Evolutionary conservation across 2,329 filamentous ascomycete genomes (phyloP), one percentile per base, ranked within the genome.

Genomic region (Curvularia sp.): DNA sequence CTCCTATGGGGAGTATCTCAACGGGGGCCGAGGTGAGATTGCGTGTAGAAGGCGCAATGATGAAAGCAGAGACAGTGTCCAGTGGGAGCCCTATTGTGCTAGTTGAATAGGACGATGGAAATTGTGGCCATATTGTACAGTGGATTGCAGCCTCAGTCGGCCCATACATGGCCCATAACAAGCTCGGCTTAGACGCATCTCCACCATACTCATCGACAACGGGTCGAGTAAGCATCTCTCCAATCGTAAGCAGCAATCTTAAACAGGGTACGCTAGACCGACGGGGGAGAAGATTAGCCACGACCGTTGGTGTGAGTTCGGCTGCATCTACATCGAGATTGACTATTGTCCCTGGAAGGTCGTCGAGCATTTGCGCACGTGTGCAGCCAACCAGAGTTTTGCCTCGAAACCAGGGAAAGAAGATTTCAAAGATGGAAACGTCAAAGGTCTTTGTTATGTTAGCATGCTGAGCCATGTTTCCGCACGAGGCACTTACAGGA

Each of bases 381-480:
- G 87, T 84, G 64, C 89, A 92, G 55, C 86, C 85, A 48, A 94
- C 86, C 2, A 97, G 79, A 0, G 92, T 96, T 22, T 81, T 81
- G 2, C 90, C 90, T 57, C 92, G 83, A 61, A 88, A 89, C 15
- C 93, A 80, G 0, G 93, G 90, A 64, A 97, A 97, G 82, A 97
- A 97, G 6, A 96, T 93, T 73, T 97, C 93, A 73, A 97, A 97
- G 5, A 97, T 89, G 0, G 92, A 96, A 7, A 97, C 93, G 75
- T 97, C 93, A 73, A 97, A 97, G 0, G 93, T 97, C 56, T 58
- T 41, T 13, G 15, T 8, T 30, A 13, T 28, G 28, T 58, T 44
- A 58, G 56, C 49, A 55, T 33, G 22, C 8, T 5, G 24, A 41
- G 31, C 41, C n/a, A 30, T 15, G 26, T n/a, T 13, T 12, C 6